phyloP scores from a whole-genome alignment of 345 rosid genomes.

The Sisymbrium irio region DNA sequence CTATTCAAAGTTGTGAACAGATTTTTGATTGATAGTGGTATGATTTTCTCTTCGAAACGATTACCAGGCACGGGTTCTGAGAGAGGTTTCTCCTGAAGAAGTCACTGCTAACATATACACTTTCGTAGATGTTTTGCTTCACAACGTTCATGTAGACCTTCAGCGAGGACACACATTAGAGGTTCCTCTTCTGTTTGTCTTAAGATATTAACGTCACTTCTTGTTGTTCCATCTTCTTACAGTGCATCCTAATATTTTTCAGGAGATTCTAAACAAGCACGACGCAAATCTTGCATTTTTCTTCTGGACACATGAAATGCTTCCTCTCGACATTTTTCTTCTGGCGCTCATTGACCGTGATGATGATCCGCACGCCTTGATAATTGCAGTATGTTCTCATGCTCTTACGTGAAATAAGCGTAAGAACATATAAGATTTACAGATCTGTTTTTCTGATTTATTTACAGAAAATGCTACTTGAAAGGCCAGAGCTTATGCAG shows the following conservation, averaged over 20 bases:
- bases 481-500: conserved; percentile 73
- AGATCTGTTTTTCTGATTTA: background rate
- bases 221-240: conserved; percentile 18
- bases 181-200: conserved; percentile 44
- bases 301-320: conserved; percentile 88
- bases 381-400: conserved; percentile 63
- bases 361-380: conserved; percentile 93
- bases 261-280: conserved; percentile 68
- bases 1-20: conserved; percentile 8
- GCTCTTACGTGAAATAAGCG: background rate
- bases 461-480: conserved; percentile 43
- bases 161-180: conserved; percentile 69
- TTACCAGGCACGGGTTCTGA: conserved; percentile 72
- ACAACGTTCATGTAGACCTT: conserved; percentile 70
- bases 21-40: conserved; percentile 19
- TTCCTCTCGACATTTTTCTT: conserved; percentile 92
- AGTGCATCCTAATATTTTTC: conserved; percentile 31
- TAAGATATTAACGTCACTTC: conserved; percentile 18
- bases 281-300: conserved; percentile 75
- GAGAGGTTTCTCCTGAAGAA: conserved; percentile 95
- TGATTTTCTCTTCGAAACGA: conserved; percentile 14
- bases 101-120: conserved; percentile 92
- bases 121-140: conserved; percentile 96
- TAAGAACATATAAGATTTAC: background rate
- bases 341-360: conserved; percentile 92